These are phyloP conservation scores for Rubroshorea leprosula DNA, from an alignment of 345 rosid genomes.

Conservation along the genomic window DNA sequence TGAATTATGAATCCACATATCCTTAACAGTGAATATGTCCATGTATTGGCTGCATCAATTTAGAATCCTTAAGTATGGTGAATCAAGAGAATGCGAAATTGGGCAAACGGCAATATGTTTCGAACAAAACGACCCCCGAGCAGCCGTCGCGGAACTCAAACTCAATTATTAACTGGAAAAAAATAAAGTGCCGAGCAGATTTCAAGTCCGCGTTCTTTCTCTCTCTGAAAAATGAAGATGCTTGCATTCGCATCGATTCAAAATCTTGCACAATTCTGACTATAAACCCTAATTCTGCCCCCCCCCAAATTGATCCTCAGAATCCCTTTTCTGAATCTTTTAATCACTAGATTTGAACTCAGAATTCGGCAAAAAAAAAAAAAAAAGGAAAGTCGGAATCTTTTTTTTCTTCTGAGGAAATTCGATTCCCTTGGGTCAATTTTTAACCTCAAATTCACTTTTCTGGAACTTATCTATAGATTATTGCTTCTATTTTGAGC, in stretches of 20 bases:
- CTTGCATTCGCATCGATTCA: not conserved
- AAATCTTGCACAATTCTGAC: not conserved
- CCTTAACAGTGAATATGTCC: too few species aligned
- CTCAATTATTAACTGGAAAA: conserved; percentile 23
- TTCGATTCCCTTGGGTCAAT: conserved; percentile 2
- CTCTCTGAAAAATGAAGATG: conserved; percentile 1
- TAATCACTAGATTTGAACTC: not conserved
- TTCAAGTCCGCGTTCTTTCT: conserved; percentile 41
- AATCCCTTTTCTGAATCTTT: not conserved
- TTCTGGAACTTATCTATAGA: not conserved
- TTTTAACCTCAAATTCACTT: too few species aligned
- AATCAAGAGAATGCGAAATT: too few species aligned
- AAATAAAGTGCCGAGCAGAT: conserved; percentile 15
- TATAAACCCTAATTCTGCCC: conserved; percentile 12
- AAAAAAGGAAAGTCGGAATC: not conserved
- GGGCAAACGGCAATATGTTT: not conserved
- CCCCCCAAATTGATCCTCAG: conserved; percentile 6
- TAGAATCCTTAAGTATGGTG: too few species aligned
- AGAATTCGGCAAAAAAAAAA: not conserved
- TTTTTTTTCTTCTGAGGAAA: not conserved
- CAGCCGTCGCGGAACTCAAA: conserved; percentile 35
- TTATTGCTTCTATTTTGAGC: not conserved
- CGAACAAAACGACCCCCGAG: not conserved
- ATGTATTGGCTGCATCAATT: too few species aligned
- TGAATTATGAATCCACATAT: too few species aligned